These are phyloP conservation scores for Bremia lactucae DNA, from an alignment of 352 stramenopile genomes.

Conservation along the genomic window DNA sequence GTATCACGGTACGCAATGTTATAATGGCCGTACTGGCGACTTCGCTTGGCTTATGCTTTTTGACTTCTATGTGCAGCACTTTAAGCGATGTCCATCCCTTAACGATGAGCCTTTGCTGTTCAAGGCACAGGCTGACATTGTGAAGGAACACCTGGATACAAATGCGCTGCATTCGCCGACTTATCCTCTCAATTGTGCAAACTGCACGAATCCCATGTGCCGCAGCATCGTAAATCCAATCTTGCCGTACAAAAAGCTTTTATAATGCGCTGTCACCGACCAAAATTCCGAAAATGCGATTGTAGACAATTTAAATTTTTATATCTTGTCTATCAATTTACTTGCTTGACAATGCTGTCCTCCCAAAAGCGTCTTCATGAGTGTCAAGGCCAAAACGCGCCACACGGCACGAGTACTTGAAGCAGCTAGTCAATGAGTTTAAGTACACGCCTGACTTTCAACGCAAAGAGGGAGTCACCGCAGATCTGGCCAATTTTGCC, in stretches of 20 bases:
- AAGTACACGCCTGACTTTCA: constrained; percentile 44
- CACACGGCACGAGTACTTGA: constrained; percentile 65
- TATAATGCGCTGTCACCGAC: constrained; percentile 12
- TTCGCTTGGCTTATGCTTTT: background rate
- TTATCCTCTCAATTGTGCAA: constrained; percentile 80
- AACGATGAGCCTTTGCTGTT: constrained; percentile 94
- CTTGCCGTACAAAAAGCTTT: constrained; percentile 53
- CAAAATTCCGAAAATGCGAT: constrained; percentile 2
- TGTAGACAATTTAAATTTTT: constrained; percentile 14
- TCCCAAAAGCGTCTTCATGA: constrained; percentile 41
- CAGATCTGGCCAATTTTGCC: constrained; percentile 75
- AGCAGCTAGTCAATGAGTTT: constrained; percentile 69
- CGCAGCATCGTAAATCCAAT: constrained; percentile 79
- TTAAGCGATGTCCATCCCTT: constrained; percentile 90
- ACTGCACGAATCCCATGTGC: constrained; percentile 77
- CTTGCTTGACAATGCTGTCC: constrained; percentile 53
- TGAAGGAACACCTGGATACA: constrained; percentile 87
- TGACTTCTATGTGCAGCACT: constrained; percentile 45
- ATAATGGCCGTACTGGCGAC: background rate
- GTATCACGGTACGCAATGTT: constrained; percentile 64
- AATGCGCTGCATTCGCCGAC: constrained; percentile 59
- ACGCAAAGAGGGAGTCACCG: constrained; percentile 63
- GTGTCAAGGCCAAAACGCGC: constrained; percentile 52
- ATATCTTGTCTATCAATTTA: no score
- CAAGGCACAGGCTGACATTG: constrained; percentile 93